Evolutionary conservation across 306 rosid species (phyloP), one percentile per base, ranked within the genome.

Genomic region (Lathyrus sativus): DNA sequence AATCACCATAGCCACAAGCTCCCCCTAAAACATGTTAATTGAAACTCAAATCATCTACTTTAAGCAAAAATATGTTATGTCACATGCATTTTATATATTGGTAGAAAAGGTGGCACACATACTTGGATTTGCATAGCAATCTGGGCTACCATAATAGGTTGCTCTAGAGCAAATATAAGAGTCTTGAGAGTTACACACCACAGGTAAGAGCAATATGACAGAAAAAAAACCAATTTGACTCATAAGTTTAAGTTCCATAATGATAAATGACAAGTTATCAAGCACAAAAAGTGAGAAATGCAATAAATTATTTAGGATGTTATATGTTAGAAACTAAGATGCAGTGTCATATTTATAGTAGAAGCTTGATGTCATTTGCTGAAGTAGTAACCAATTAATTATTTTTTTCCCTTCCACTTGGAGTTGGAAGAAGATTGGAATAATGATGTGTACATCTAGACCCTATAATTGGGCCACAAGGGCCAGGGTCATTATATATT

Each of bases 91-190:
- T 18, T 50, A 55, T 22, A 15, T 62, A 33, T 19, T 54, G 44
- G 39, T 24, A 24, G 67, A 56, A 73, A 51, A 64, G 15, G 51
- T 44, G 4, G 22, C 0, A 54, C 43, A 14, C 68, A 28, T 88
- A 93, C 99, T 75, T 70, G 96, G 87, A 51, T 77, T 85, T 29
- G 89, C 97, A 60, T 86, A 82, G 81, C 92, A 86, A 65, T 93
- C 95, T 17, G 97, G 95, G 78, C 97, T 90, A 48, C 99, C 97
- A 37, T 88, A 93, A 75, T 75, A 93, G 48, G 99, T 86, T 73
- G 97, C 90, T 71, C 99, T 85, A 19, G 99, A 93, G 74, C 19
- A 24, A 0, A 78, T 67, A 60, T 79, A 90, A 24, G 82, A 63
- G 82, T 70, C 86, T 54, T 85, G 87, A 61, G 95, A 86, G 80